Percentiles rank a stretch among this genome's conserved stretches.
phyloP scores from a whole-genome alignment of 1,139 yeast species.

The Lodderomyces beijingensis region DNA sequence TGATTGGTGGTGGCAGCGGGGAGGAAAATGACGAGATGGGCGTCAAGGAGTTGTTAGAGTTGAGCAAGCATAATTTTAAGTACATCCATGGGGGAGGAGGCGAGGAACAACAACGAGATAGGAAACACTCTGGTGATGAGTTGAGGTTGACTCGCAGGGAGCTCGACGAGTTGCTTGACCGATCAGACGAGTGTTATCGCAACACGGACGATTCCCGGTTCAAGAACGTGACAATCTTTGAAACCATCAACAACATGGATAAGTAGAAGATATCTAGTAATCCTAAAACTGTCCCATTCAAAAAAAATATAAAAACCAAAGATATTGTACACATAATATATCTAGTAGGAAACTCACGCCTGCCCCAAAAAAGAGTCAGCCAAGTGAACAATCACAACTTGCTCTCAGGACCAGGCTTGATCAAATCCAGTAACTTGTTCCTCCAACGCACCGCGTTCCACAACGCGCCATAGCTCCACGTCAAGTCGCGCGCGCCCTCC shows the following conservation, averaged over 20 bases:
- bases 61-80: conserved; percentile 22
- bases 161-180: conserved; percentile 49
- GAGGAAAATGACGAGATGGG: conserved; percentile 14
- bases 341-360: too few species aligned
- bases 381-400: too few species aligned
- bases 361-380: neutral
- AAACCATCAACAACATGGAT: conserved; percentile 43
- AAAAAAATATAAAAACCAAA: too few species aligned
- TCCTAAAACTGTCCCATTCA: too few species aligned
- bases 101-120: conserved; percentile 2
- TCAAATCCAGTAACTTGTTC: conserved; percentile 11
- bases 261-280: conserved; percentile 13
- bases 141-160: conserved; percentile 33
- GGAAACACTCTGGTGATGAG: conserved; percentile 8
- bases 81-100: conserved; percentile 9
- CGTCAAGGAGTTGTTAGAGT: conserved; percentile 27
- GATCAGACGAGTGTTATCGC: conserved; percentile 45
- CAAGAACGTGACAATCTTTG: conserved; percentile 48
- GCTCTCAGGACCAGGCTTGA: too few species aligned
- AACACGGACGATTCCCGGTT: conserved; percentile 20
- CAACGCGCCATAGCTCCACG: conserved; percentile 88
- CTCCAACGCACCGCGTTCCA: conserved; percentile 72
- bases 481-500: conserved; percentile 83
- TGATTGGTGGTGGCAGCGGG: conserved; percentile 10
- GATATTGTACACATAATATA: too few species aligned